phyloP scores from a whole-genome alignment of 257 asterid species.

The Datura wrightii region DNA sequence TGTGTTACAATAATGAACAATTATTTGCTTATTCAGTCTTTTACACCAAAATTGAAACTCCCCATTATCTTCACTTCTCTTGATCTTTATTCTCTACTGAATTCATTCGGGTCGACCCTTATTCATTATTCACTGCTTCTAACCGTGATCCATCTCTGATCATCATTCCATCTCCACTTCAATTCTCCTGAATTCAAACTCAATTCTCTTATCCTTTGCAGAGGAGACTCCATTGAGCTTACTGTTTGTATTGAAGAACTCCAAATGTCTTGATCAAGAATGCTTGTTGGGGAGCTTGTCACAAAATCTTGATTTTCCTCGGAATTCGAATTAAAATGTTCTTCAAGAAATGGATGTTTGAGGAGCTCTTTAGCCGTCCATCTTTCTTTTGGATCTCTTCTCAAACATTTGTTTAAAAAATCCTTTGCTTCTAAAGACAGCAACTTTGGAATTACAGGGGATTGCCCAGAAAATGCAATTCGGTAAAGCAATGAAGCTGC shows the following conservation, averaged over 20 bases:
- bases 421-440: constrained; percentile 66
- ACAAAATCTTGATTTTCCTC: constrained; percentile 26
- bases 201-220: constrained; percentile 44
- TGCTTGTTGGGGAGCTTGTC: constrained; percentile 68
- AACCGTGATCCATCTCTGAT: constrained; percentile 53
- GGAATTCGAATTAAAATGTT: too few relatives aligned
- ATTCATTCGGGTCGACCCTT: too few relatives aligned
- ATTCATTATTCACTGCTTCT: constrained; percentile 34
- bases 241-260: constrained; percentile 31
- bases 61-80: too few relatives aligned
- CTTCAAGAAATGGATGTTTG: constrained; percentile 63
- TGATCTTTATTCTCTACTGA: too few relatives aligned
- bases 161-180: constrained; percentile 47
- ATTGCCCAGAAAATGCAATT: constrained; percentile 67
- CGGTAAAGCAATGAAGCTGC: constrained; percentile 46
- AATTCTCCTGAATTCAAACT: constrained; percentile 39
- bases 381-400: constrained; percentile 55
- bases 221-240: constrained; percentile 25
- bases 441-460: constrained; percentile 56
- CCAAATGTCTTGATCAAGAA: constrained; percentile 81
- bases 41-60: too few relatives aligned
- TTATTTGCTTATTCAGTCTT: too few relatives aligned
- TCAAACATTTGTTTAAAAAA: constrained; percentile 67
- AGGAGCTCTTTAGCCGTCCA: constrained; percentile 70
- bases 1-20: too few relatives aligned